Base-by-base conservation (phyloP, 441 rosid species). In the Adansonia madagascariensis region DNA sequence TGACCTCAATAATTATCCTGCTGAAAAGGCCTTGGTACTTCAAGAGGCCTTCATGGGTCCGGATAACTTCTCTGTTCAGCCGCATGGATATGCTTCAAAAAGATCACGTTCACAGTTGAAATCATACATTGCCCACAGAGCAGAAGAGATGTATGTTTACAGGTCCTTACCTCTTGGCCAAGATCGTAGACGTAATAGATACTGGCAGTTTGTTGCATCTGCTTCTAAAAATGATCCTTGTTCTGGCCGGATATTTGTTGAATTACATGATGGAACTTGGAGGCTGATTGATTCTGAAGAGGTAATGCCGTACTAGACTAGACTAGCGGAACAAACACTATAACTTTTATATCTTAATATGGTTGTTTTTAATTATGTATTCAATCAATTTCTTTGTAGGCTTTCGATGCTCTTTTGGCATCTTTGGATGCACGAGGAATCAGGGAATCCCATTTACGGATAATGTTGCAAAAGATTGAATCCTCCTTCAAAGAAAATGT, bases 131-230 rank as follows among this genome's bases (percentile, higher is more conserved):
- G 88, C 88, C 66, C 96, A 95, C 80, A 84, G 81, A 85, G 94
- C 99, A n/a, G 99, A 97, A 90, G 97, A 97, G 86, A 89, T 90
- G 82, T 89, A 92, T 81, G 90, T 89, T 12, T 97, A 91, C 82
- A 88, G 98, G 84, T 97, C 99, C 74, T 90, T 97, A 88, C 99
- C 99, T 43, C 96, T 97, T 49, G 99, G 99, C 79, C 99, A 91
- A 86, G 99, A 97, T 86, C 94, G 99, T 53, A 88, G 97, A 80
- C 94, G 91, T 74, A 95, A 97, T 80, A 90, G 99, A 63, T 97
- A 97, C 81, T 97, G 99, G 99, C 98, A 86, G 78, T 97, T 95
- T 87, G 91, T 91, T 74, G 90, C 98, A 74, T 92, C 98, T 75
- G 92, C 95, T 80, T 93, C 99, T 50, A 84, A 82, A 75, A 90